These are phyloP conservation scores for Circinella umbellata DNA, from an alignment of 371 early-diverging fungal genomes.

Conservation along the genomic window DNA sequence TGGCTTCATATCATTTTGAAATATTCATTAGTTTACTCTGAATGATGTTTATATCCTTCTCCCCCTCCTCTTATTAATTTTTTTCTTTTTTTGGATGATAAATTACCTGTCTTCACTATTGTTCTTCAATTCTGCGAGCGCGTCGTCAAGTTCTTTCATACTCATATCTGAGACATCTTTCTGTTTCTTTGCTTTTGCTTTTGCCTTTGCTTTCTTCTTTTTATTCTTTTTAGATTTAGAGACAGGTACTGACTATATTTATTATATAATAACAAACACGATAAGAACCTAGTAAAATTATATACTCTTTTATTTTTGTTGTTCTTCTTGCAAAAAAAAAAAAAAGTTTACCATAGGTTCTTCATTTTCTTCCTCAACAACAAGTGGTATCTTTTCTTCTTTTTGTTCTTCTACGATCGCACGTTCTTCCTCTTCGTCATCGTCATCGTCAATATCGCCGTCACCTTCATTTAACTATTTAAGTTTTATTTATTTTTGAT, in stretches of 20 bases:
- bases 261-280: background rate
- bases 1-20: background rate
- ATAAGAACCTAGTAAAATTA: conserved; percentile 12
- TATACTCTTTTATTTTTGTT: background rate
- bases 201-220: conserved; percentile 57
- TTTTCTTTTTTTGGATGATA: conserved; percentile 21
- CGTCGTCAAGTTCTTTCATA: conserved; percentile 67
- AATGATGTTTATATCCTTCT: no score
- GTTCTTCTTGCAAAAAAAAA: background rate
- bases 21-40: background rate
- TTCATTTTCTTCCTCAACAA: background rate
- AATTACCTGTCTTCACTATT: conserved; percentile 2
- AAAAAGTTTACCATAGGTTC: no score
- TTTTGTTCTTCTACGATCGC: conserved; percentile 16
- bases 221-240: conserved; percentile 26
- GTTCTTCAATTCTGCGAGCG: conserved; percentile 57
- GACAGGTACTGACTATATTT: background rate
- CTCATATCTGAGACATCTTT: conserved; percentile 55
- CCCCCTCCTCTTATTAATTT: conserved; percentile 26
- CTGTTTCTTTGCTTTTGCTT: conserved; percentile 39
- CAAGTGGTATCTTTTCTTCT: background rate
- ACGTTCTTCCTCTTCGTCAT: conserved; percentile 44
- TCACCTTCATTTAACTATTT: conserved; percentile 39
- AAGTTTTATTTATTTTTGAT: no score
- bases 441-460: conserved; percentile 38